These are phyloP conservation scores for Candida odintsovae DNA, from an alignment of 805 yeast species.

Conservation along the genomic window DNA sequence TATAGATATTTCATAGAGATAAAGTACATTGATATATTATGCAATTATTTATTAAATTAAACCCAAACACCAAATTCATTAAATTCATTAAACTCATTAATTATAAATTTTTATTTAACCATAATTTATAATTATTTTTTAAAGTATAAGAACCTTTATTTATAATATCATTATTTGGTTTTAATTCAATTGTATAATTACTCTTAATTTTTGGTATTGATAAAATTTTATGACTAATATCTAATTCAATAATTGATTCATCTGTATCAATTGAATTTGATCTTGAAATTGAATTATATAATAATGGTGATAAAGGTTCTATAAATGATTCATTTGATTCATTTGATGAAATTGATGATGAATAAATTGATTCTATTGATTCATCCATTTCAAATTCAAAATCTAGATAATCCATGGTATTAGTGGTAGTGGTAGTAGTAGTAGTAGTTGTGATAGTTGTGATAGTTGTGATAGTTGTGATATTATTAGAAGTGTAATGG, in stretches of 20 bases:
- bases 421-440: background rate
- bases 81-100: background rate
- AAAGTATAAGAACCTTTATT: constrained; percentile 18
- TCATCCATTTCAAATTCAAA: constrained; percentile 9
- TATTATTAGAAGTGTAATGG: too few species aligned
- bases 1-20: too few species aligned
- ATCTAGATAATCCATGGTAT: constrained; percentile 6
- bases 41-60: too few species aligned
- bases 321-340: constrained; percentile 16
- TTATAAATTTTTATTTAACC: constrained; percentile 10
- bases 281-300: constrained; percentile 20
- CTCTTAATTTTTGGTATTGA: background rate
- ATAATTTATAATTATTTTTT: constrained; percentile 24
- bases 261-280: constrained; percentile 14
- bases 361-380: constrained; percentile 9
- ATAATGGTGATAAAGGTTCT: too few species aligned
- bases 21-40: too few species aligned
- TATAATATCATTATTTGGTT: constrained; percentile 11
- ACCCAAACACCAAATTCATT: too few species aligned
- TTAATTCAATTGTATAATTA: constrained; percentile 4
- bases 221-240: constrained; percentile 7
- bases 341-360: constrained; percentile 17
- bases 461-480: too few species aligned
- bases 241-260: constrained; percentile 21
- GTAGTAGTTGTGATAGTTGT: background rate